These are phyloP conservation scores for Leucosporidium scottii DNA, from an alignment of 768 basidiomycete species.

Conservation along the genomic window DNA sequence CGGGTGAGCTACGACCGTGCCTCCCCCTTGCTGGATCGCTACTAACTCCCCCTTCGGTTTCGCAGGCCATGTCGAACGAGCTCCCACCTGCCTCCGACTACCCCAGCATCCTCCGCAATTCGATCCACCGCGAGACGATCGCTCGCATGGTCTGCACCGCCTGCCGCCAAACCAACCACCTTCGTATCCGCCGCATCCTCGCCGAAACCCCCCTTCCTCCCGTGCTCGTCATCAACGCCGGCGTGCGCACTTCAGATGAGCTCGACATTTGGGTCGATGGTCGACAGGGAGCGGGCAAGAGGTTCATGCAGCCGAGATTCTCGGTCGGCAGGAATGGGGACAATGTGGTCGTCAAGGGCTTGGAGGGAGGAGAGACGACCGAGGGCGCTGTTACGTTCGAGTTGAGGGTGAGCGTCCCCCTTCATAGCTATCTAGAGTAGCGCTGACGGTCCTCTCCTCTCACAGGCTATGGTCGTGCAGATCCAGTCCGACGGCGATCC, in stretches of 20 bases:
- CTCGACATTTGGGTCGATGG: constrained; percentile 68
- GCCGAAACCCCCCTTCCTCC: constrained; percentile 61
- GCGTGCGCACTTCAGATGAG: constrained; percentile 67
- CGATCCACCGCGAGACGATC: constrained; percentile 69
- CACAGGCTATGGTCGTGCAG: constrained; percentile 72
- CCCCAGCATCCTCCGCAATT: constrained; percentile 59
- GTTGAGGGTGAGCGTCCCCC: constrained; percentile 54
- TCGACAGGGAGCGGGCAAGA: constrained; percentile 26
- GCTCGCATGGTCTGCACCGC: constrained; percentile 80
- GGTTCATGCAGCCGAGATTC: constrained; percentile 55
- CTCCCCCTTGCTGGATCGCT: no score
- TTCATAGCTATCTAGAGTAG: neutral
- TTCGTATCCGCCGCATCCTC: constrained; percentile 63
- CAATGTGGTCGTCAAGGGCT: constrained; percentile 51
- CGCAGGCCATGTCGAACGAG: constrained; percentile 41
- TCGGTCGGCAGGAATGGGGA: constrained; percentile 22
- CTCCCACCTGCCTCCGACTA: constrained; percentile 51
- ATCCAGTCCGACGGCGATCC: constrained; percentile 62
- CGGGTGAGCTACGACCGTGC: constrained; percentile 50
- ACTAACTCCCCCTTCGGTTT: neutral
- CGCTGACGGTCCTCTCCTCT: neutral
- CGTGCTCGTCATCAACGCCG: constrained; percentile 76
- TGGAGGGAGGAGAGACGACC: constrained; percentile 49
- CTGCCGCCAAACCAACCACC: constrained; percentile 70
- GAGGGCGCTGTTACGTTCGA: constrained; percentile 56